Conservation (phyloP, 768 basidiomycete genomes). For the Dendrothele bispora region DNA sequence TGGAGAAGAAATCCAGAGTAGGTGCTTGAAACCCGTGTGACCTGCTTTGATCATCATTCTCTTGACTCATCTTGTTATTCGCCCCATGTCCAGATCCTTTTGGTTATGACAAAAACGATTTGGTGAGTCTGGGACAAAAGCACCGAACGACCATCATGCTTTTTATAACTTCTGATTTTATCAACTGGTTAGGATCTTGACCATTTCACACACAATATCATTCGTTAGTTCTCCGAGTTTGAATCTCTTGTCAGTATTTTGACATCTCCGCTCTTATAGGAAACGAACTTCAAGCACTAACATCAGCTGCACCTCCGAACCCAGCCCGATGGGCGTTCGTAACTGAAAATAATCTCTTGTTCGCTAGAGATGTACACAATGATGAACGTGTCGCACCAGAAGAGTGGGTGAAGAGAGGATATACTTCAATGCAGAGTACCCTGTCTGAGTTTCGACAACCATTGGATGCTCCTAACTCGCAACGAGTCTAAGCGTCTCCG, state of each 20-base stretch:
- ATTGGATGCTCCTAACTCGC: too few species aligned
- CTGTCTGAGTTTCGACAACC: too few species aligned
- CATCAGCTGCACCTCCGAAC: conserved; percentile 57
- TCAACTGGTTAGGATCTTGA: conserved; percentile 72
- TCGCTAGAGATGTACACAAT: conserved; percentile 31
- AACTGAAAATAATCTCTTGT: conserved; percentile 56
- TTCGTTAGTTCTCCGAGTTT: conserved; percentile 38
- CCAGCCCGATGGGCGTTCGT: conserved; percentile 61
- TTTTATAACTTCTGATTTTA: too few species aligned
- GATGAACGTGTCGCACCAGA: conserved; percentile 48
- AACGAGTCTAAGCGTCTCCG: too few species aligned
- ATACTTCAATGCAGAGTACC: conserved; percentile 40
- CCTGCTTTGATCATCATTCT: neutral
- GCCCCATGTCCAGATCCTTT: too few species aligned
- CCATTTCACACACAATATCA: conserved; percentile 70
- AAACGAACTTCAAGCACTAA: conserved; percentile 63
- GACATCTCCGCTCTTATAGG: conserved; percentile 26
- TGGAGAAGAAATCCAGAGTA: conserved; percentile 76
- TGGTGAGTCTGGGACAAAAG: too few species aligned
- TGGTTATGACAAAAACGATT: conserved; percentile 74
- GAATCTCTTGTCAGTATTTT: too few species aligned
- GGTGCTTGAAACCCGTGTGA: conserved; percentile 25
- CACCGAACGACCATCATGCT: too few species aligned
- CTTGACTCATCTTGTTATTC: too few species aligned
- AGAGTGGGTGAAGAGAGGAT: conserved; percentile 58